These are phyloP conservation scores for Pyronema omphalodes DNA, from an alignment of 495 filamentous ascomycete genomes.

Conservation along the genomic window DNA sequence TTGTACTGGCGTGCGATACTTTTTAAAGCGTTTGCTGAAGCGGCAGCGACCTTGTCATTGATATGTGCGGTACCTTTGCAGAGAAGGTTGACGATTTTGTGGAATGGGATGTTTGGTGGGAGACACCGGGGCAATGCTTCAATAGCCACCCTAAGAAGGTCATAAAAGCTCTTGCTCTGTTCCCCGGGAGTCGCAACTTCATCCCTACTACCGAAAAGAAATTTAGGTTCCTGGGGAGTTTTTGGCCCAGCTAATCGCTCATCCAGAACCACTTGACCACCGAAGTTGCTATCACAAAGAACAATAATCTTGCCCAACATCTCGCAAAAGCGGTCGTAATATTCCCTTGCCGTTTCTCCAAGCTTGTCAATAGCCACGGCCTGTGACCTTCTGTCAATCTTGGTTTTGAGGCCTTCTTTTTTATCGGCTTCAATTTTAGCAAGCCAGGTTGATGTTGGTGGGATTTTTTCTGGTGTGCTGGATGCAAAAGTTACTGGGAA, in stretches of 20 bases:
- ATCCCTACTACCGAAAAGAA: slow-evolving; percentile 58
- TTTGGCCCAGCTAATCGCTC: slow-evolving; percentile 88
- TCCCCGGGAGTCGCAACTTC: slow-evolving; percentile 61
- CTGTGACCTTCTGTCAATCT: slow-evolving; percentile 41
- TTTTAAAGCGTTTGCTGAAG: slow-evolving; percentile 82
- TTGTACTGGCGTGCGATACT: slow-evolving; percentile 85
- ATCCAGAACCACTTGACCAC: slow-evolving; percentile 83
- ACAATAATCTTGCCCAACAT: slow-evolving; percentile 90
- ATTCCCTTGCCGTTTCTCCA: slow-evolving; percentile 56
- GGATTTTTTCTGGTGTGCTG: slow-evolving; percentile 28
- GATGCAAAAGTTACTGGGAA: slow-evolving; percentile 49
- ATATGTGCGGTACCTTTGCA: slow-evolving; percentile 96
- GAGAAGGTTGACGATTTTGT: slow-evolving; percentile 81
- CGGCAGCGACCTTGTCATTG: slow-evolving; percentile 75
- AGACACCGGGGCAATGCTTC: slow-evolving; percentile 87
- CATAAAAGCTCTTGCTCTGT: slow-evolving; percentile 87
- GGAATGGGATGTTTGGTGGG: slow-evolving; percentile 77
- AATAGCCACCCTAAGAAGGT: slow-evolving; percentile 85
- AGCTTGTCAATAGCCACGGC: slow-evolving; percentile 60
- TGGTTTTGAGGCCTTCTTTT: slow-evolving; percentile 22
- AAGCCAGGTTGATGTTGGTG: slow-evolving; percentile 36
- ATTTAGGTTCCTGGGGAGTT: slow-evolving; percentile 84
- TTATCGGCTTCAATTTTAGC: slow-evolving; percentile 25
- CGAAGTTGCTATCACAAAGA: slow-evolving; percentile 89
- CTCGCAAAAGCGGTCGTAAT: slow-evolving; percentile 80